A percentile compares a stretch with the other conserved stretches of the same genome.
Evolutionary conservation across 1,284 basidiomycete genomes (phyloP).

Genomic region (Coniferiporia weirii): DNA sequence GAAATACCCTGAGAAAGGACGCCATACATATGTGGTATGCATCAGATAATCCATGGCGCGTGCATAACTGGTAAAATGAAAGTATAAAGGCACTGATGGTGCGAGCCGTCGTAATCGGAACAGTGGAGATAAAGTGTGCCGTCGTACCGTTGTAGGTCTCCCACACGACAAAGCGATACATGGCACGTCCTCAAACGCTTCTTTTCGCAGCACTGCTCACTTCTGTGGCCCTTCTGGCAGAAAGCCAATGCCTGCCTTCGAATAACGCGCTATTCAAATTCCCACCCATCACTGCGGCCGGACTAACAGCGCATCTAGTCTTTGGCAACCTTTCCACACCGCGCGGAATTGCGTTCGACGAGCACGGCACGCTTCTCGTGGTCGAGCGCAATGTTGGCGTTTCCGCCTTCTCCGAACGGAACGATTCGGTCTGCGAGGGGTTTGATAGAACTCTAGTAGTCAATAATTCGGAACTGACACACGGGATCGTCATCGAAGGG

Average conservation of each 20-base stretch:
- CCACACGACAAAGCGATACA: not conserved
- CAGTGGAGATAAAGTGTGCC: no score
- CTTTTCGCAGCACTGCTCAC: not conserved
- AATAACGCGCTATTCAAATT: not conserved
- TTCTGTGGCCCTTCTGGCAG: not conserved
- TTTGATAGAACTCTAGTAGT: not conserved
- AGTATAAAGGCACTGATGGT: no score
- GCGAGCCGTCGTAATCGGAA: no score
- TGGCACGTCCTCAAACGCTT: not conserved
- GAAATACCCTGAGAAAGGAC: no score
- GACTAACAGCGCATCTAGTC: not conserved
- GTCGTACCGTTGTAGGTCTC: no score
- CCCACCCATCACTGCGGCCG: not conserved
- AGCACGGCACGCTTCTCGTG: not conserved
- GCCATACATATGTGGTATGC: no score
- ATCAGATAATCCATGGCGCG: no score
- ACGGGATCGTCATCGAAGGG: not conserved
- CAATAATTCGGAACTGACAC: not conserved
- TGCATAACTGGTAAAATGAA: no score
- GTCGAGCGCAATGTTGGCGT: slow-evolving; percentile 2
- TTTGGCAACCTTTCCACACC: slow-evolving; percentile 1
- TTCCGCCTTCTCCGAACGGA: not conserved
- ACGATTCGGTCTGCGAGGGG: not conserved
- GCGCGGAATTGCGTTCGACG: not conserved
- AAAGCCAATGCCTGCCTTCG: not conserved